Conservation (phyloP, 2,329 filamentous ascomycete genomes). For the Colletotrichum simmondsii region DNA sequence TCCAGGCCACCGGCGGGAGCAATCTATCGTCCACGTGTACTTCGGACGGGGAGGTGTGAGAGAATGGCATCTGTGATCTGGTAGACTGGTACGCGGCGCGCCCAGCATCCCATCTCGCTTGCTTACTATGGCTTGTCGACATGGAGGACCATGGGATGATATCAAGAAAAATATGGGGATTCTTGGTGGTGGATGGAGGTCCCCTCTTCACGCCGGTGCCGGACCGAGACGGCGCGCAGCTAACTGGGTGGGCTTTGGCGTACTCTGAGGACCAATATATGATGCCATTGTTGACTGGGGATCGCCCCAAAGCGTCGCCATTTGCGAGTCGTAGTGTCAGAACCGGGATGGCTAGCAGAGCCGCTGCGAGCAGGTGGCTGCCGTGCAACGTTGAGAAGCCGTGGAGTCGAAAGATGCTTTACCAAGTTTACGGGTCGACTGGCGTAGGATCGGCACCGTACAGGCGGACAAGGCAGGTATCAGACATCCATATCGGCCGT, state of each 20-base stretch:
- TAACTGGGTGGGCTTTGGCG: background rate
- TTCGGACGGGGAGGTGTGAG: background rate
- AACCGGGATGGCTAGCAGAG: background rate
- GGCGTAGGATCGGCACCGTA: constrained; percentile 6
- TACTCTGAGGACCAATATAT: background rate
- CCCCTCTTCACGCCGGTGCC: constrained; percentile 14
- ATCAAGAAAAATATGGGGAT: background rate
- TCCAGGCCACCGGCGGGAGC: constrained; percentile 21
- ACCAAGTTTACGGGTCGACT: constrained; percentile 19
- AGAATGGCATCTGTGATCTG: background rate
- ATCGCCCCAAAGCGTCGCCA: background rate
- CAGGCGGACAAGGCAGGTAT: background rate
- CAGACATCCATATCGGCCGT: background rate
- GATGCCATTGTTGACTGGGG: constrained; percentile 3
- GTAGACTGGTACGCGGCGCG: background rate
- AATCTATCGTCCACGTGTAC: constrained; percentile 30
- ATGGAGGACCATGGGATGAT: background rate
- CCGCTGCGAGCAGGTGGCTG: constrained; percentile 3
- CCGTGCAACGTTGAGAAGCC: constrained; percentile 6
- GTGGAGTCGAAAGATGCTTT: constrained; percentile 27
- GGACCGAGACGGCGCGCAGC: constrained; percentile 15
- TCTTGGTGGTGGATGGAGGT: background rate
- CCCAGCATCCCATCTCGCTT: constrained; percentile 5
- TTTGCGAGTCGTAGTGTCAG: constrained; percentile 1
- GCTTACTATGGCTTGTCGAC: background rate